Base-by-base conservation (phyloP, 1,284 basidiomycete species). In the Vanrija sp. region DNA sequence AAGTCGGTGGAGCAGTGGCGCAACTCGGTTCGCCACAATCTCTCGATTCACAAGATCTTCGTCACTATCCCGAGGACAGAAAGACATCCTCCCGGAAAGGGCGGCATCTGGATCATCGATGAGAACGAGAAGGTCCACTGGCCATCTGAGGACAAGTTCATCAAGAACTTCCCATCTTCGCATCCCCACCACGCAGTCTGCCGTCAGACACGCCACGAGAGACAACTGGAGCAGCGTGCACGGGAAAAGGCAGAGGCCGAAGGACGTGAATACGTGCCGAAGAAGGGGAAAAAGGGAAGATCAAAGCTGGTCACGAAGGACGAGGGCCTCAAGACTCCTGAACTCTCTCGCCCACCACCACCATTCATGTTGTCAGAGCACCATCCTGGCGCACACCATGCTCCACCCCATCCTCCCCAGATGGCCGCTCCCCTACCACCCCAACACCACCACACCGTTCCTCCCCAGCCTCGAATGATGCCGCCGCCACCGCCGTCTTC, bases 1-100 rank as follows among this genome's bases (percentile, higher is more conserved):
- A 91, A 91, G 73, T 86, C 87, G 43, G 88, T 89, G 39, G 93
- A 96, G 67, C 94, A 91, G 25, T 97, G 93, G 93, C 72, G 76
- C 83, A 86, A 86, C 66, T 93, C 90, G 6, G 90, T 96, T 52
- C 83, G 93, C n/a, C 92, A 96, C 75, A 89, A 88, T 61, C 80
- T 97, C 2, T 91, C 89, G 2, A 78, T 95, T 26, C 88, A 92
- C 74, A 85, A 87, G 65, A 86, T 88, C 59, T 96, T 95, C 73
- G 76, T 81, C 54, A 84, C 84, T 49, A 80, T 82, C 15, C 67
- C 73, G 12, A 57, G 75, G n/a, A 72, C 72, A 0, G 71, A 75
- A 46, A 64, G 64, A 26, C 68, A 72, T 51, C 72, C 74, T 3
- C 67, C 73, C 1, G 76, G 76, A 16, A 77, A 77, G 44, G 76